Conservation (phyloP, 257 asterid species). For the Verbena officinalis region DNA sequence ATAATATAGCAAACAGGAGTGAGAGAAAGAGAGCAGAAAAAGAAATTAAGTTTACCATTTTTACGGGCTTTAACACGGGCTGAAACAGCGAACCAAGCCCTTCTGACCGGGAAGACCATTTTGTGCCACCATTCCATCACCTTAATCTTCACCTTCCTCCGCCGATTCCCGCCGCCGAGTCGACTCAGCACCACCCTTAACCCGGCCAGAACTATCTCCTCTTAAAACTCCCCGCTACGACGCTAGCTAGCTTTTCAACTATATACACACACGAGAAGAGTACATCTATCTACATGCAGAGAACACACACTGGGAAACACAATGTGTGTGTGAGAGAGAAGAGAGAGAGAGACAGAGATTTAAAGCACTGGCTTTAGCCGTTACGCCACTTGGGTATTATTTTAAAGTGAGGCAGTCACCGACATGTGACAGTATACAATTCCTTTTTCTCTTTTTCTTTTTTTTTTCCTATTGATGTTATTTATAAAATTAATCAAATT, state of each 20-base stretch:
- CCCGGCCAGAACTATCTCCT: slow-evolving; percentile 69
- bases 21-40: not conserved
- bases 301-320: slow-evolving; percentile 4
- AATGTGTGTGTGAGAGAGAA: slow-evolving; percentile 5
- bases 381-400: slow-evolving; percentile 34
- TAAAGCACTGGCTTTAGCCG: slow-evolving; percentile 40
- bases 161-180: slow-evolving; percentile 57
- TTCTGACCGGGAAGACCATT: slow-evolving; percentile 75
- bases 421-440: slow-evolving; percentile 57
- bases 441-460: slow-evolving; percentile 23
- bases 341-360: slow-evolving; percentile 28
- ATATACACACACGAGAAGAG: not conserved
- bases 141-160: slow-evolving; percentile 57
- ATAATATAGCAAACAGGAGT: not conserved
- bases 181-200: slow-evolving; percentile 50
- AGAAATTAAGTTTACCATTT: slow-evolving; percentile 47
- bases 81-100: slow-evolving; percentile 70
- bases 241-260: not conserved
- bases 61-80: slow-evolving; percentile 66
- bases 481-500: not conserved
- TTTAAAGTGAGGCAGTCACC: slow-evolving; percentile 45
- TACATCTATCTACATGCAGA: slow-evolving; percentile 28
- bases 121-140: slow-evolving; percentile 79
- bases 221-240: not conserved
- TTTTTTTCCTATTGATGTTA: not conserved